Evolutionary conservation across 1,284 basidiomycete genomes (phyloP).

Genomic region (Ustilago curta): DNA sequence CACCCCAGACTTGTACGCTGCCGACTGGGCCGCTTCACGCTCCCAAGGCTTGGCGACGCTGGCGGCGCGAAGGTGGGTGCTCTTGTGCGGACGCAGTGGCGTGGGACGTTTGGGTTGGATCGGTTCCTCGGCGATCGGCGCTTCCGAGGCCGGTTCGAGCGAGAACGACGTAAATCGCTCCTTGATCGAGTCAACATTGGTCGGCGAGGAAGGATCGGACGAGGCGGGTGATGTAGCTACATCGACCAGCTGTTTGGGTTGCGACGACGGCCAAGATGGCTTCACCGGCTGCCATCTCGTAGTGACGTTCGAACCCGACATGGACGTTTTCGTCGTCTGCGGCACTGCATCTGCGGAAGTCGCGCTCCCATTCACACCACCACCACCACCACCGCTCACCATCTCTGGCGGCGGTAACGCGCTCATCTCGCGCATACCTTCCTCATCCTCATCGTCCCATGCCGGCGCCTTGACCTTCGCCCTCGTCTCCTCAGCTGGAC

Average conservation of each 20-base stretch:
- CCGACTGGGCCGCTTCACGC: slow-evolving; percentile 46
- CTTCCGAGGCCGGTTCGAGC: neutral
- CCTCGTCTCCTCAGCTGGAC: neutral
- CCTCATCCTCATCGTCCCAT: slow-evolving; percentile 61
- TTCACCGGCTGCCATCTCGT: slow-evolving; percentile 6
- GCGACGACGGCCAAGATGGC: neutral
- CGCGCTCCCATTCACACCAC: neutral
- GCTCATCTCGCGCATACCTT: slow-evolving; percentile 46
- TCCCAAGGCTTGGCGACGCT: slow-evolving; percentile 53
- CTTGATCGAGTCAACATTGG: slow-evolving; percentile 4
- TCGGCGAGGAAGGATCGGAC: neutral
- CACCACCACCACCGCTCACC: neutral
- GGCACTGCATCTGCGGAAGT: neutral
- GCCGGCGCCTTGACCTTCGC: slow-evolving; percentile 43
- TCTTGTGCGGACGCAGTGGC: slow-evolving; percentile 27
- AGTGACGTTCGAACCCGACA: neutral
- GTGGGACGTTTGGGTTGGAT: slow-evolving; percentile 41
- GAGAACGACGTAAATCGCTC: slow-evolving; percentile 9
- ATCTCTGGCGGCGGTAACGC: slow-evolving; percentile 33
- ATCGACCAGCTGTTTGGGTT: slow-evolving; percentile 15
- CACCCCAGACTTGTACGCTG: slow-evolving; percentile 16
- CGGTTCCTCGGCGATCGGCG: slow-evolving; percentile 2
- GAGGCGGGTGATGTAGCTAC: slow-evolving; percentile 11
- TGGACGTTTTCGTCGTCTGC: neutral
- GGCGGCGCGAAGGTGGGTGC: slow-evolving; percentile 1